Evolutionary conservation across 768 basidiomycete genomes (phyloP).

Genomic region (Amanita thiersii): DNA sequence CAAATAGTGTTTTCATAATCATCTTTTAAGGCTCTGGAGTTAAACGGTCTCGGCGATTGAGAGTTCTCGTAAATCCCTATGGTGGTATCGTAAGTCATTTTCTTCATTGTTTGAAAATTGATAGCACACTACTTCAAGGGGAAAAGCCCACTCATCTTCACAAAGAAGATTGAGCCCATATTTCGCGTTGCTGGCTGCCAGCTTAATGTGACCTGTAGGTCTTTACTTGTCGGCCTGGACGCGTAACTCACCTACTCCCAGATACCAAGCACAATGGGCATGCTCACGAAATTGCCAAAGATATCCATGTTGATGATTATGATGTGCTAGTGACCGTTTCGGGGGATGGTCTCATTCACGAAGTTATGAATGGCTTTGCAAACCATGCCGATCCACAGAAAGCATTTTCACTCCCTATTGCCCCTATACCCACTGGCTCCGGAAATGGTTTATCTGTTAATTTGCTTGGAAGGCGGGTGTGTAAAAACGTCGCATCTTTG

Average conservation of each 20-base stretch:
- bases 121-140: slow-evolving; percentile 33
- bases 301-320: slow-evolving; percentile 43
- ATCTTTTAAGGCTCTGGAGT: slow-evolving; percentile 31
- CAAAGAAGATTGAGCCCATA: slow-evolving; percentile 60
- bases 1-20: background rate
- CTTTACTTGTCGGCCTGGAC: background rate
- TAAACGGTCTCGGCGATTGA: slow-evolving; percentile 47
- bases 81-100: slow-evolving; percentile 59
- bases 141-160: slow-evolving; percentile 46
- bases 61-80: slow-evolving; percentile 71
- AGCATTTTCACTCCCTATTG: slow-evolving; percentile 63
- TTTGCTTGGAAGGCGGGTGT: slow-evolving; percentile 48
- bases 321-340: slow-evolving; percentile 73
- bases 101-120: slow-evolving; percentile 4
- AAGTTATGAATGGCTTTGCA: slow-evolving; percentile 78
- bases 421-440: slow-evolving; percentile 76
- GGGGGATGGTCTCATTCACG: slow-evolving; percentile 80
- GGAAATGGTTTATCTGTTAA: slow-evolving; percentile 75
- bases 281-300: slow-evolving; percentile 55
- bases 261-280: slow-evolving; percentile 60
- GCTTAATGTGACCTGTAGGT: slow-evolving; percentile 56
- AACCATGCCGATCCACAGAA: slow-evolving; percentile 48
- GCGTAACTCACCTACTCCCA: too few species aligned
- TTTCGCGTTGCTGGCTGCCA: slow-evolving; percentile 57
- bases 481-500: slow-evolving; percentile 24